phyloP scores from a whole-genome alignment of 2,329 filamentous ascomycete species.

The Exophiala dermatitidis region DNA sequence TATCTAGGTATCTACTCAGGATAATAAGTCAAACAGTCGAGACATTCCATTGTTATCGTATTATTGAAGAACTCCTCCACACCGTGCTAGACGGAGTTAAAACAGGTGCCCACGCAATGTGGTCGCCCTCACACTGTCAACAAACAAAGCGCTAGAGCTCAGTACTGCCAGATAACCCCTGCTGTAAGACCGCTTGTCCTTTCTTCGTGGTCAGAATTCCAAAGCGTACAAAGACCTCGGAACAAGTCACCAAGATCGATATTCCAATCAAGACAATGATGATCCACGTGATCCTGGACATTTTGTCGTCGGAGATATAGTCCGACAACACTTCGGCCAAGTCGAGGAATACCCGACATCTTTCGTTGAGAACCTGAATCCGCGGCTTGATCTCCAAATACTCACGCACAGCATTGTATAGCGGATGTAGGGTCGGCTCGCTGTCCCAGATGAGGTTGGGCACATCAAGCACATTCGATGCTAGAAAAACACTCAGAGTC shows the following conservation, averaged over 20 bases:
- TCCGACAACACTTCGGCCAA: slow-evolving; percentile 91
- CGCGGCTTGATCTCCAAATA: slow-evolving; percentile 96
- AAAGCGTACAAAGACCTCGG: slow-evolving; percentile 83
- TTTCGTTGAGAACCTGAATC: slow-evolving; percentile 93
- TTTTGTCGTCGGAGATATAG: slow-evolving; percentile 85
- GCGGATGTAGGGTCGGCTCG: slow-evolving; percentile 86
- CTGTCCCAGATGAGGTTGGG: slow-evolving; percentile 99
- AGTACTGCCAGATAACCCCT: slow-evolving; percentile 4
- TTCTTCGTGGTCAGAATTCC: slow-evolving; percentile 51
- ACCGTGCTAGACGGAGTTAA: no score
- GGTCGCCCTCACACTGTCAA: no score
- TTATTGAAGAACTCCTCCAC: no score
- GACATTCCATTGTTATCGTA: no score
- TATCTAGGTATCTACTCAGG: no score
- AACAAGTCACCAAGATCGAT: slow-evolving; percentile 82
- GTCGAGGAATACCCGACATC: slow-evolving; percentile 92
- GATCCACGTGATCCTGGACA: slow-evolving; percentile 89
- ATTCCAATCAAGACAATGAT: slow-evolving; percentile 89
- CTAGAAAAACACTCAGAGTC: slow-evolving; percentile 40
- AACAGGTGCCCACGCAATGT: no score
- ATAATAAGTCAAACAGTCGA: no score
- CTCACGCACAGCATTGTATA: slow-evolving; percentile 90
- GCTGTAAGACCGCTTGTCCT: slow-evolving; percentile 2
- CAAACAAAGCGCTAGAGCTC: slow-evolving; percentile 8
- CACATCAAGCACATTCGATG: slow-evolving; percentile 90